Conservation (phyloP, 2,329 filamentous ascomycete species). For the Fusarium citri region DNA sequence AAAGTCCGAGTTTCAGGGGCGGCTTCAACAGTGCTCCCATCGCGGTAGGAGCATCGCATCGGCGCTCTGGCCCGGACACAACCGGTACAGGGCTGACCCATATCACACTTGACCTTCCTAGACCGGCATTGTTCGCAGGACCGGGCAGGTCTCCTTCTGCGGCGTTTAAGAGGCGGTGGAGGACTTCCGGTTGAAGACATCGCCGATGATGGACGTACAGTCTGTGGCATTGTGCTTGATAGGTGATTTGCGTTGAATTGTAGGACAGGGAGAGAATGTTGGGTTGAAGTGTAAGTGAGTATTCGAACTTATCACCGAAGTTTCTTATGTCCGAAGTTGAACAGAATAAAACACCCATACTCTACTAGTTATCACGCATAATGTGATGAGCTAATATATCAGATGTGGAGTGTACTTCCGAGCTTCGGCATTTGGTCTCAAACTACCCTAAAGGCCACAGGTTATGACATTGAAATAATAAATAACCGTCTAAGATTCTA, state of each 20-base stretch:
- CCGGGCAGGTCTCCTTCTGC: slow-evolving; percentile 41
- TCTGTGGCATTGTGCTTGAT: not conserved
- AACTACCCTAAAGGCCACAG: not conserved
- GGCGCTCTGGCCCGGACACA: slow-evolving; percentile 42
- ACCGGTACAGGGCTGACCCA: slow-evolving; percentile 40
- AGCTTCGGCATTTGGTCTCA: not conserved
- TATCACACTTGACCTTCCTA: slow-evolving; percentile 42
- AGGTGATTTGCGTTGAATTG: not conserved
- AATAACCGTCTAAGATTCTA: too few relatives aligned
- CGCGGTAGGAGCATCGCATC: slow-evolving; percentile 44
- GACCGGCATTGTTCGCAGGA: slow-evolving; percentile 46
- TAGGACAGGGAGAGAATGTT: not conserved
- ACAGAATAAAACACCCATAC: not conserved
- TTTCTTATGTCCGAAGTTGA: slow-evolving; percentile 4
- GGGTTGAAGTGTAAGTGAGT: slow-evolving; percentile 21
- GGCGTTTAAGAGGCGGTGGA: slow-evolving; percentile 35
- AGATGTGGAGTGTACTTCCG: not conserved
- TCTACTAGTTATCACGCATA: rapidly evolving
- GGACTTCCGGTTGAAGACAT: slow-evolving; percentile 12
- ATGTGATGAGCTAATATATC: too few relatives aligned
- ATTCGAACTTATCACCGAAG: slow-evolving; percentile 36
- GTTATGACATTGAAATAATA: not conserved
- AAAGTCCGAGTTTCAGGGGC: not conserved
- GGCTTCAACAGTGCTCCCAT: slow-evolving; percentile 18
- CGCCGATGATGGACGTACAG: slow-evolving; percentile 4